Evolutionary conservation across 306 rosid genomes (phyloP), one percentile per base, ranked within the genome.

Genomic region (Acacia melanoxylon): DNA sequence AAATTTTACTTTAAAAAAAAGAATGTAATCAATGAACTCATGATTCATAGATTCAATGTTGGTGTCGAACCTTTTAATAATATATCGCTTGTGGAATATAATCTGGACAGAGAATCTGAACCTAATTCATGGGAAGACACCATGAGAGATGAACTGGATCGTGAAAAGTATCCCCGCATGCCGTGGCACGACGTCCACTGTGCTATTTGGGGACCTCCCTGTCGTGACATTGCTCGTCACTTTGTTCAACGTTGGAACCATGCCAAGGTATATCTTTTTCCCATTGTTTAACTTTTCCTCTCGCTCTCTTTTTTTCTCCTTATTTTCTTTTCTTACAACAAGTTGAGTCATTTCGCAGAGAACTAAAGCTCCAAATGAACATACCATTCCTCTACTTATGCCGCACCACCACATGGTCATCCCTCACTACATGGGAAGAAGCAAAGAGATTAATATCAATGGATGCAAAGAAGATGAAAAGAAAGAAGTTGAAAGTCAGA

Each of bases 151-250:
- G 99, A 96, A 89, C 84, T 96, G 84, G 96, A 93, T 76, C 98
- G 99, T 20, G 68, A 65, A 67, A 96, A 88, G 83, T 93, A 90
- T 88, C 99, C 99, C 16, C 98, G 99, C 20, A 93, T 96, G 98
- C 99, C 99, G 54, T 96, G 99, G 99, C 99, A 96, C 85, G 99
- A 96, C 65, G 98, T 96, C 73, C 99, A 96, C 76, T 96, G 99
- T 85, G 97, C 99, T 74, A 87, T 96, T 27, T 90, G 97, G 97
- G 99, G 98, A 83, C 97, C 99, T 82, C 92, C 99, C 10, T 93
- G 99, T 85, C 97, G 92, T 76, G 99, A 96, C 78, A 81, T 96
- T 77, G 99, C 98, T 80, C 91, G 99, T 49, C 99, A 96, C 87
- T 96, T 96, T 81, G 96, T 96, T 88, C 99, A 96, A 88, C 99